phyloP scores from a whole-genome alignment of 2,329 filamentous ascomycete species.

The Conoideocrella luteorostrata region DNA sequence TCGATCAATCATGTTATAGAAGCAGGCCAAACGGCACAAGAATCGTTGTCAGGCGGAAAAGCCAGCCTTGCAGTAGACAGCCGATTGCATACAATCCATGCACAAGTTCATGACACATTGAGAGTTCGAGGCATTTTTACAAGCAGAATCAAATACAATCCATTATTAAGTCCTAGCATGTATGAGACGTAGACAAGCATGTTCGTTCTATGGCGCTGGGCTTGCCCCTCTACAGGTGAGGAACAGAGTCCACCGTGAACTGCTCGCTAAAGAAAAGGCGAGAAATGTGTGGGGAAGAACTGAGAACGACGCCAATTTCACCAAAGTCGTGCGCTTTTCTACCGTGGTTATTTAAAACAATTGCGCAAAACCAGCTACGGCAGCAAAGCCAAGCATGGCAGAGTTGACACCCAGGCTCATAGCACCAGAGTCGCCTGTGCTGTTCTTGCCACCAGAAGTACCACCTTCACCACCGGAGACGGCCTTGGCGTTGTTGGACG shows the following conservation, averaged over 20 bases:
- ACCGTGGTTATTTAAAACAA: slow-evolving; percentile 38
- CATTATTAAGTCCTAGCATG: slow-evolving; percentile 39
- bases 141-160: slow-evolving; percentile 28
- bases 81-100: too few species aligned
- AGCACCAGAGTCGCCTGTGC: slow-evolving; percentile 34
- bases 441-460: slow-evolving; percentile 17
- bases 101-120: too few species aligned
- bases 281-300: slow-evolving; percentile 24
- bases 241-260: slow-evolving; percentile 26
- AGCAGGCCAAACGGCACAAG: too few species aligned
- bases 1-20: too few species aligned
- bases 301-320: slow-evolving; percentile 30
- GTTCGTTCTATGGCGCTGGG: slow-evolving; percentile 17
- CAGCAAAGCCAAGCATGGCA: slow-evolving; percentile 39
- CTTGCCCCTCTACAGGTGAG: slow-evolving; percentile 18
- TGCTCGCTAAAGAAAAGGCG: slow-evolving; percentile 28
- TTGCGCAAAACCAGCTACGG: slow-evolving; percentile 41
- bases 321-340: slow-evolving; percentile 21
- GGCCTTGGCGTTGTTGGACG: slow-evolving; percentile 43
- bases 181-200: slow-evolving; percentile 15
- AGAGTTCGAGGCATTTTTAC: neutral
- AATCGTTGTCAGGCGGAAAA: too few species aligned
- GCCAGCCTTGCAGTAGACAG: too few species aligned
- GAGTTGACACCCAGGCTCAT: slow-evolving; percentile 41
- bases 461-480: slow-evolving; percentile 38